Evolutionary conservation across 2,329 filamentous ascomycete genomes (phyloP).

Genomic region (Chaetothyriales sp.): DNA sequence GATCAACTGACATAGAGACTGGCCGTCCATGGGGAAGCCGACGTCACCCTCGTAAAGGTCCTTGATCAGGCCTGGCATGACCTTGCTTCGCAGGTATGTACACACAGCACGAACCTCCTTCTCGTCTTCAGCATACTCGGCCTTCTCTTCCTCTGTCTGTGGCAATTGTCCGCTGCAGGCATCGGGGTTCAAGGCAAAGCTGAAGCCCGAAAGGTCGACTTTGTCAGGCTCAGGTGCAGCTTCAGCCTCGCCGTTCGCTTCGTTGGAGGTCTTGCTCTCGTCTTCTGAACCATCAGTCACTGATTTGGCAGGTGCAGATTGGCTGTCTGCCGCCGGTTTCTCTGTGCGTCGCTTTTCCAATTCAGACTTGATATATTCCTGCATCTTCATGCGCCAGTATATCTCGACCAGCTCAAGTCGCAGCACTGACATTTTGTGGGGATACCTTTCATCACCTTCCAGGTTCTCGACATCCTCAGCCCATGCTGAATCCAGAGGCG

Average conservation of each 20-base stretch:
- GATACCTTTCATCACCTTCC: slow-evolving; percentile 49
- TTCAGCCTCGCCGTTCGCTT: slow-evolving; percentile 25
- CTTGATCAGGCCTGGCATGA: slow-evolving; percentile 70
- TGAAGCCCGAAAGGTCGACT: slow-evolving; percentile 76
- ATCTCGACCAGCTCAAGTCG: slow-evolving; percentile 79
- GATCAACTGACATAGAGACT: slow-evolving; percentile 70
- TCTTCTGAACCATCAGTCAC: slow-evolving; percentile 19
- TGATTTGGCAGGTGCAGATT: slow-evolving; percentile 16
- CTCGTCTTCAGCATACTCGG: slow-evolving; percentile 68
- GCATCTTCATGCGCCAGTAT: slow-evolving; percentile 71
- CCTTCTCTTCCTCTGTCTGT: slow-evolving; percentile 80
- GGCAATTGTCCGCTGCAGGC: slow-evolving; percentile 85
- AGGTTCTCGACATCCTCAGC: slow-evolving; percentile 56
- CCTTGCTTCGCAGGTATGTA: slow-evolving; percentile 56
- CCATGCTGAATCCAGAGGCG: slow-evolving; percentile 81
- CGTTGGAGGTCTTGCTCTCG: slow-evolving; percentile 20
- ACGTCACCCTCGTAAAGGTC: slow-evolving; percentile 86
- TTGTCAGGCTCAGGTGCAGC: slow-evolving; percentile 44
- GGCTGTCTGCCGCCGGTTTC: slow-evolving; percentile 25
- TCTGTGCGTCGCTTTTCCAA: slow-evolving; percentile 46
- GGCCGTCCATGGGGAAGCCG: slow-evolving; percentile 97
- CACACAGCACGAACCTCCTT: slow-evolving; percentile 74
- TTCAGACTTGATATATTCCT: slow-evolving; percentile 72
- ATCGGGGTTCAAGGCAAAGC: slow-evolving; percentile 82
- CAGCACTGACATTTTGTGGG: slow-evolving; percentile 90